These are phyloP conservation scores for Hortiboletus campestris DNA, from an alignment of 768 basidiomycete species.

Conservation along the genomic window DNA sequence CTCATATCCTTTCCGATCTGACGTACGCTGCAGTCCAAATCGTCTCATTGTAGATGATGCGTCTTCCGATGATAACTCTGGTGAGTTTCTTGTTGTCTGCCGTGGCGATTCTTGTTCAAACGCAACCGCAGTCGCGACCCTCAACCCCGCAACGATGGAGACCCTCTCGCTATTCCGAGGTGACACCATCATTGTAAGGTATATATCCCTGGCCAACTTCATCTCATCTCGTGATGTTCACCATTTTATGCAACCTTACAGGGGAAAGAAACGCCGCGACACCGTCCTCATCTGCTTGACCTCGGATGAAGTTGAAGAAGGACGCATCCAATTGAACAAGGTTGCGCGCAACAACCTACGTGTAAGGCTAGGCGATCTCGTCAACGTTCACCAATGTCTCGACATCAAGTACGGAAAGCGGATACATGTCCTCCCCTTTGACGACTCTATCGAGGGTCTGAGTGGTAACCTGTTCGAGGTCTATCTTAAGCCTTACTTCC, in stretches of 20 bases:
- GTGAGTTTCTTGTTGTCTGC: constrained; percentile 38
- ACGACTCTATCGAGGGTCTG: constrained; percentile 96
- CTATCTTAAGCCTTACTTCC: constrained; percentile 98
- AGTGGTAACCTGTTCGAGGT: constrained; percentile 99
- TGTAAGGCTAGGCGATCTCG: constrained; percentile 95
- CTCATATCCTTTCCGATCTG: constrained; percentile 10
- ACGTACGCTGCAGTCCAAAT: constrained; percentile 70
- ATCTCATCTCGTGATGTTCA: neutral
- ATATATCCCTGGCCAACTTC: constrained; percentile 17
- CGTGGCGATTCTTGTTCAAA: constrained; percentile 17
- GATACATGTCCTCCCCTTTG: constrained; percentile 94
- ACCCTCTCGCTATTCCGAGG: constrained; percentile 89
- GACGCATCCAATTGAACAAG: constrained; percentile 98
- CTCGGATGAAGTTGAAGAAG: constrained; percentile 96
- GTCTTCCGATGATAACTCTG: constrained; percentile 93
- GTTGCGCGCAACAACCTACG: constrained; percentile 99
- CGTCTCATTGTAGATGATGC: constrained; percentile 97
- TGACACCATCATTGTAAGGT: constrained; percentile 95
- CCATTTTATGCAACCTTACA: constrained; percentile 28
- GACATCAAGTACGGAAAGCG: constrained; percentile 99
- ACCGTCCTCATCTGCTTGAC: constrained; percentile 96
- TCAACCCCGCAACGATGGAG: constrained; percentile 98
- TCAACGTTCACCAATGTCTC: constrained; percentile 91
- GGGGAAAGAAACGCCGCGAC: constrained; percentile 96
- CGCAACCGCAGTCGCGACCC: constrained; percentile 68